Base-by-base conservation (phyloP, 2,329 filamentous ascomycete genomes). In the Gremmenia infestans region DNA sequence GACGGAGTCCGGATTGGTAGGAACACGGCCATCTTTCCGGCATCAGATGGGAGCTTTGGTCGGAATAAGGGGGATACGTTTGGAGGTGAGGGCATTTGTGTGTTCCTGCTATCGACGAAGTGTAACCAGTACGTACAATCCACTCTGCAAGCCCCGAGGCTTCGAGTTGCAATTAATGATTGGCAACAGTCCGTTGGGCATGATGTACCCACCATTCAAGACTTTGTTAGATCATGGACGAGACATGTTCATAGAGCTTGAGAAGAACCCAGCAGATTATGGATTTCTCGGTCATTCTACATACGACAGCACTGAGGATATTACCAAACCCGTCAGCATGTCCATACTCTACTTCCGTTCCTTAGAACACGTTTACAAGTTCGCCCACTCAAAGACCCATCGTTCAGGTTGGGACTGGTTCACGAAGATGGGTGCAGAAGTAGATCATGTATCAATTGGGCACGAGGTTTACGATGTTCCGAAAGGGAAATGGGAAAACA, bases 401-500 rank as follows among this genome's bases (percentile, higher is more conserved):
- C 72, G 75, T 12, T 66, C 72, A 39, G 75, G 68, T 0, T 80
- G 78, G 79, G 73, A 77, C 48, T 82, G 76, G 75, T 80, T 75
- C 66, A 72, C 73, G 53, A 67, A 64, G 50, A 66, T 64, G 46
- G 63, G 72, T 25, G 58, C 70, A 42, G 61, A 64, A 25, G 37
- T 53, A 2, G 54, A 56, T 22, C 72, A 80, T 58, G 62, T 83
- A 23, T 73, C 74, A 5, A 77, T 83, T 60, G 82, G 72, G 57
- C 81, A 85, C 63, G 81, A 84, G 72, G 74, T 76, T 0, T 82
- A 78, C 60, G 68, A 72, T 25, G 74, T 76, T 5, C 73, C 73
- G 1, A 67, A 69, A 3, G 71, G 73, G 3, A 68, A 70, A 8
- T 81, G 78, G 68, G 81, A 84, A 73, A 76, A 71, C 2, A 71